Conservation (phyloP, 2,329 filamentous ascomycete genomes). For the Incumbomyces delicatus region DNA sequence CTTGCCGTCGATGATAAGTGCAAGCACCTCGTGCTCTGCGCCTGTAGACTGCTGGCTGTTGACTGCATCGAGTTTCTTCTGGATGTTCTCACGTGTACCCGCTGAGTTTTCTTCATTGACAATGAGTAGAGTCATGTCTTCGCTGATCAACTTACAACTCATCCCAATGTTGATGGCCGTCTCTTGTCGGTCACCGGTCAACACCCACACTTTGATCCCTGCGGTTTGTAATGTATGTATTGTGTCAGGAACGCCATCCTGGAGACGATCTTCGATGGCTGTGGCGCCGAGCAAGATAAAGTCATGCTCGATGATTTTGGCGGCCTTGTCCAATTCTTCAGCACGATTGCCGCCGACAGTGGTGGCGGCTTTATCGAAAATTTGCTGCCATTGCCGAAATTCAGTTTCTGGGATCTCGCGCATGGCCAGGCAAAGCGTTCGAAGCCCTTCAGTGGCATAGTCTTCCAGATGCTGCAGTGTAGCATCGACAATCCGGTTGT, state of each 20-base stretch:
- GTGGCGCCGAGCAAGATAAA: constrained; percentile 88
- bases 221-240: constrained; percentile 95
- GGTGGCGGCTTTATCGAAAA: constrained; percentile 80
- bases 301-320: constrained; percentile 88
- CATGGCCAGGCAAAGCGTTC: constrained; percentile 90
- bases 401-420: constrained; percentile 85
- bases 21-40: constrained; percentile 63
- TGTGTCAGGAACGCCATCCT: constrained; percentile 95
- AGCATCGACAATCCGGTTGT: constrained; percentile 79
- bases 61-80: constrained; percentile 89
- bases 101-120: constrained; percentile 79
- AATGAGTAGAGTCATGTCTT: constrained; percentile 97
- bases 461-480: constrained; percentile 95
- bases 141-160: constrained; percentile 96
- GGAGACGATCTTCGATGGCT: constrained; percentile 91
- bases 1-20: constrained; percentile 91
- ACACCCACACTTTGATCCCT: constrained; percentile 96
- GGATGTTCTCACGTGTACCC: constrained; percentile 75
- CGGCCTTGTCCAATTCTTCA: constrained; percentile 92
- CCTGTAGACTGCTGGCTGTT: constrained; percentile 59
- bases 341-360: constrained; percentile 87
- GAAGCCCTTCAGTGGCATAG: constrained; percentile 89
- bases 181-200: constrained; percentile 95
- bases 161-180: constrained; percentile 99
- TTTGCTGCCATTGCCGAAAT: constrained; percentile 73